Evolutionary conservation across 2,329 filamentous ascomycete genomes (phyloP).

Genomic region (Ampelomyces quisqualis): DNA sequence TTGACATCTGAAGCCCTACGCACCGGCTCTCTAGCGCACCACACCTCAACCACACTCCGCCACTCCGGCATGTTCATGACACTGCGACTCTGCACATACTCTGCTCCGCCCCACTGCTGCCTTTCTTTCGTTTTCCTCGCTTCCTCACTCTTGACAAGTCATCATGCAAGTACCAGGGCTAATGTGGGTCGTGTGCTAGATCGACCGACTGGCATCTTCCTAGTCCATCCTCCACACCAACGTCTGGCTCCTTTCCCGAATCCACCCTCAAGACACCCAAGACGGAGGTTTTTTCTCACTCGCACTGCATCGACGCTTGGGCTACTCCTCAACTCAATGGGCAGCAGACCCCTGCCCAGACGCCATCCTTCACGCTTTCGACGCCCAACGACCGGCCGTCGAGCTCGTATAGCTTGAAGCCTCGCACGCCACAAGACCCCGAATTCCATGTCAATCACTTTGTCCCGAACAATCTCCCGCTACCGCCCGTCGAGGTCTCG

Average conservation of each 20-base stretch:
- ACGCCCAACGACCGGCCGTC: constrained; percentile 39
- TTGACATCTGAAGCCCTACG: constrained; percentile 29
- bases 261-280: constrained; percentile 49
- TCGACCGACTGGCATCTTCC: constrained; percentile 52
- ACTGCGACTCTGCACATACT: constrained; percentile 5
- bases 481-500: constrained; percentile 63
- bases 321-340: constrained; percentile 47
- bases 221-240: constrained; percentile 53
- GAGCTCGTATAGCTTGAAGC: constrained; percentile 39
- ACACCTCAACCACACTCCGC: constrained; percentile 23
- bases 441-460: constrained; percentile 64
- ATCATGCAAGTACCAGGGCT: constrained; percentile 34
- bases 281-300: constrained; percentile 42
- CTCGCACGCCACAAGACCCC: constrained; percentile 43
- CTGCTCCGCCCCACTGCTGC: constrained; percentile 11
- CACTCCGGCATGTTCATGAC: constrained; percentile 5
- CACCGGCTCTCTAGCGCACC: constrained; percentile 23
- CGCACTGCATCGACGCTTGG: constrained; percentile 55
- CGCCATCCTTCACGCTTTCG: constrained; percentile 43
- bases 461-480: constrained; percentile 55
- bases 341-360: constrained; percentile 46
- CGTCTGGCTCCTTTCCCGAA: constrained; percentile 45
- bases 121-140: background rate
- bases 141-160: constrained; percentile 13
- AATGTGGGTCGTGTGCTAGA: constrained; percentile 41